A percentile compares a stretch with the other conserved stretches of the same genome.
Conservation (phyloP, 164 flowering plant genomes). For the Warburgia ugandensis region DNA sequence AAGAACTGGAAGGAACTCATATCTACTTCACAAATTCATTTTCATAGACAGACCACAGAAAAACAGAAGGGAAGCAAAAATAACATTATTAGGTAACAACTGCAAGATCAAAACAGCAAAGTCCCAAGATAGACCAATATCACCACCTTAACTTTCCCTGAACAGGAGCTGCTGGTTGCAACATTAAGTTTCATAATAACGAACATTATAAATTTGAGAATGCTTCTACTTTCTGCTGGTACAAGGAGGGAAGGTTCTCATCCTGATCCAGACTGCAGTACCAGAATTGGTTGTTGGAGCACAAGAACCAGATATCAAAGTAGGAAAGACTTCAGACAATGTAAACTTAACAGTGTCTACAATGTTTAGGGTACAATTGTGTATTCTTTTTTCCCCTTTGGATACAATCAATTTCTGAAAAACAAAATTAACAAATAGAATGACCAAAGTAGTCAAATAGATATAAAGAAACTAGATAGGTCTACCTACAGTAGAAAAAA, state of each 20-base stretch:
- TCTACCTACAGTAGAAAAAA: too few relatives aligned
- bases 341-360: neutral
- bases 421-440: too few relatives aligned
- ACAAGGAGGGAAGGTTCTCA: slow-evolving; percentile 41
- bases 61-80: neutral
- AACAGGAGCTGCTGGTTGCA: slow-evolving; percentile 40
- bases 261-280: slow-evolving; percentile 61
- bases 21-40: slow-evolving; percentile 2
- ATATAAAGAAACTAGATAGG: too few relatives aligned
- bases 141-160: slow-evolving; percentile 68
- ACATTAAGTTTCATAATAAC: slow-evolving; percentile 50
- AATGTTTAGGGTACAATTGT: neutral
- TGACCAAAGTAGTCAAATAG: too few relatives aligned
- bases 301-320: neutral
- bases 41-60: neutral
- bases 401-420: too few relatives aligned
- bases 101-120: neutral
- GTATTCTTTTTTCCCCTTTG: too few relatives aligned
- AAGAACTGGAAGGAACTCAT: neutral
- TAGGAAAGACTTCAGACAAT: neutral
- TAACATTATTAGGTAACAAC: neutral
- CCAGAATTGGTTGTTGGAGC: too few relatives aligned
- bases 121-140: neutral
- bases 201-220: slow-evolving; percentile 52
- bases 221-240: slow-evolving; percentile 53